phyloP scores from a whole-genome alignment of 2,329 filamentous ascomycete genomes.

The Nemania diffusa region DNA sequence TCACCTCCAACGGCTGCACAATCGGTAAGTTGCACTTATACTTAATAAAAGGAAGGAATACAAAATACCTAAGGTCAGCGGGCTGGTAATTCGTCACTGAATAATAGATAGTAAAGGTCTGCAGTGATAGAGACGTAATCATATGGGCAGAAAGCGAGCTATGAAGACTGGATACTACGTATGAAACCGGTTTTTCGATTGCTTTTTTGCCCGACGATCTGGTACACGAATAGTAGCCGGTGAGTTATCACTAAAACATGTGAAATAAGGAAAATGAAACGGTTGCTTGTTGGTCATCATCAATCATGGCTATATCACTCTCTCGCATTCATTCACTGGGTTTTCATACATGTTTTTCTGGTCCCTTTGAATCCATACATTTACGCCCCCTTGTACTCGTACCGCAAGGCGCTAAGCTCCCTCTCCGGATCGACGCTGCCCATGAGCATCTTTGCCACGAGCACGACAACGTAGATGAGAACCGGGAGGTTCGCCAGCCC shows the following conservation, averaged over 20 bases:
- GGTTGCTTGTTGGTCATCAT: not conserved
- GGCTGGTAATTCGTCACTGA: slow-evolving; percentile 6
- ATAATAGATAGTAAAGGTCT: not conserved
- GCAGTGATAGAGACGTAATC: not conserved
- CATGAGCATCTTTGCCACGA: slow-evolving; percentile 74
- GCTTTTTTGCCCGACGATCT: not conserved
- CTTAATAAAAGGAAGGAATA: slow-evolving; percentile 1
- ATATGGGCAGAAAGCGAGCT: not conserved
- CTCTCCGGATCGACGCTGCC: slow-evolving; percentile 73
- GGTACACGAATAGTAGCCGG: slow-evolving; percentile 5
- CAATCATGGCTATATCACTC: not conserved
- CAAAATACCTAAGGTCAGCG: slow-evolving; percentile 8
- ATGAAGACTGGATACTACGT: slow-evolving; percentile 2
- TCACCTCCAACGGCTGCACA: not conserved
- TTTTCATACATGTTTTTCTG: not conserved
- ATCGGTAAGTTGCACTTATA: not conserved
- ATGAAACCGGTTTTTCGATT: not conserved
- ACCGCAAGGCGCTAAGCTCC: slow-evolving; percentile 70
- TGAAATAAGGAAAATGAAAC: not conserved
- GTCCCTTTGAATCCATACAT: not conserved
- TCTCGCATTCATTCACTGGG: not conserved
- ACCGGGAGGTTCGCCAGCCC: slow-evolving; percentile 64
- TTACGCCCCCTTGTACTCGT: slow-evolving; percentile 73
- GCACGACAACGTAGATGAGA: slow-evolving; percentile 68
- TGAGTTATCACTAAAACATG: too few relatives aligned